phyloP scores from a whole-genome alignment of 1,284 basidiomycete genomes.

The Retiboletus flavoniger region DNA sequence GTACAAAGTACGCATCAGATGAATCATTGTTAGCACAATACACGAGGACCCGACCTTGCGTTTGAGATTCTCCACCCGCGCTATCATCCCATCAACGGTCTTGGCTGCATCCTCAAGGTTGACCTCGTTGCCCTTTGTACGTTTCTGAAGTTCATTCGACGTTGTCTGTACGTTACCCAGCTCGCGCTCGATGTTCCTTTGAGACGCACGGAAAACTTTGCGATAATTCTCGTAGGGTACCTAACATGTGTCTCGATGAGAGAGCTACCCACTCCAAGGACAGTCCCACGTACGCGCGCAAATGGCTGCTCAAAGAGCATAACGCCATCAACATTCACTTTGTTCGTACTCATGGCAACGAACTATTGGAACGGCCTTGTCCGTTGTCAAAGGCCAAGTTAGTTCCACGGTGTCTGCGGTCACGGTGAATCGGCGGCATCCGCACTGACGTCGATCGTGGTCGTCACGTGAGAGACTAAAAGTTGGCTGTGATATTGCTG shows the following conservation, averaged over 20 bases:
- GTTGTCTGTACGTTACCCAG: constrained; percentile 57
- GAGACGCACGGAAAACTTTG: constrained; percentile 77
- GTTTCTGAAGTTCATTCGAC: constrained; percentile 54
- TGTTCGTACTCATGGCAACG: constrained; percentile 43
- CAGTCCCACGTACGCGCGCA: constrained; percentile 53
- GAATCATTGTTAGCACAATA: constrained; percentile 10
- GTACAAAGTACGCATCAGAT: constrained; percentile 18
- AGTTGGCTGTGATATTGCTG: background rate
- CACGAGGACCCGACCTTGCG: constrained; percentile 60
- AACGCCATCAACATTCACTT: constrained; percentile 72
- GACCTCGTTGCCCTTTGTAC: constrained; percentile 40
- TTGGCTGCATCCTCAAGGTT: constrained; percentile 54
- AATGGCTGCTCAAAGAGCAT: constrained; percentile 88
- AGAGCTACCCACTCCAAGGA: constrained; percentile 4
- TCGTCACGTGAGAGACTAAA: constrained; percentile 26
- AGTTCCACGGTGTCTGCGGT: background rate
- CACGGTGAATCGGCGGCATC: background rate
- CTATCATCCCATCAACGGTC: constrained; percentile 73
- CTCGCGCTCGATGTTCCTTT: constrained; percentile 80
- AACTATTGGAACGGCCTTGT: constrained; percentile 8
- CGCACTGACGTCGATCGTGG: constrained; percentile 23
- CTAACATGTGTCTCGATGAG: constrained; percentile 40
- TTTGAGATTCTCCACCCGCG: constrained; percentile 72
- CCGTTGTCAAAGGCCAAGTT: constrained; percentile 7
- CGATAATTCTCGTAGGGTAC: constrained; percentile 86